These are phyloP conservation scores for Penicillium riverlandense DNA, from an alignment of 495 filamentous ascomycete genomes.

Conservation along the genomic window DNA sequence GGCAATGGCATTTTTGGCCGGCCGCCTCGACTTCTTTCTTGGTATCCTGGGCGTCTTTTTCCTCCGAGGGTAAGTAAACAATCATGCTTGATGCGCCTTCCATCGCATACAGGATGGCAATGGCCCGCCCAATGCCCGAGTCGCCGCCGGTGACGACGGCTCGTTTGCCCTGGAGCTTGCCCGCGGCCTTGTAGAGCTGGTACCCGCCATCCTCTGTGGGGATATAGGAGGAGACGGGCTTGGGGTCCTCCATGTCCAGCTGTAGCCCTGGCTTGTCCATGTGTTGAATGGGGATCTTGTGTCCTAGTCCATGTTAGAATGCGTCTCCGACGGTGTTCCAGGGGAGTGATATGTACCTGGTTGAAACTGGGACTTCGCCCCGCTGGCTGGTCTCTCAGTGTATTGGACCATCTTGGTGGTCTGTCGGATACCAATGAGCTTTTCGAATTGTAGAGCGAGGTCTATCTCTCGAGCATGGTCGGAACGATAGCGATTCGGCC, in stretches of 20 bases:
- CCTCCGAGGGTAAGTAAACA: constrained; percentile 67
- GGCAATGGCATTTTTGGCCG: constrained; percentile 55
- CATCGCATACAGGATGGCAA: constrained; percentile 74
- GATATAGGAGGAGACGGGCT: constrained; percentile 56
- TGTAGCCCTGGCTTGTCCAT: constrained; percentile 65
- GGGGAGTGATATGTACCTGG: constrained; percentile 6
- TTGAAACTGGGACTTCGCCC: constrained; percentile 20
- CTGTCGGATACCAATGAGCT: not conserved
- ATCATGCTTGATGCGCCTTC: constrained; percentile 75
- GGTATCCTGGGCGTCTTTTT: constrained; percentile 74
- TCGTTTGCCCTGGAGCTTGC: constrained; percentile 67
- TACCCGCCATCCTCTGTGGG: constrained; percentile 65
- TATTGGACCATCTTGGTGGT: constrained; percentile 11
- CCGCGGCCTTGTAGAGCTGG: constrained; percentile 69
- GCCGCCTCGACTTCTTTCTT: constrained; percentile 59
- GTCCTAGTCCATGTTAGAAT: constrained; percentile 37
- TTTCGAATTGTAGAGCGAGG: too few relatives aligned
- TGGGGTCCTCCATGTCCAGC: constrained; percentile 53
- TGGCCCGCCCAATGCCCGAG: constrained; percentile 75
- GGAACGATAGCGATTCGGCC: not conserved
- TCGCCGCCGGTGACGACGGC: constrained; percentile 82
- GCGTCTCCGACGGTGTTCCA: too few relatives aligned
- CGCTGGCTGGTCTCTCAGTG: constrained; percentile 16
- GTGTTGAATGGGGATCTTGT: constrained; percentile 62
- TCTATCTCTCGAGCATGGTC: too few relatives aligned